Conservation (phyloP, 1,284 basidiomycete genomes). For the Puccinia horiana region DNA sequence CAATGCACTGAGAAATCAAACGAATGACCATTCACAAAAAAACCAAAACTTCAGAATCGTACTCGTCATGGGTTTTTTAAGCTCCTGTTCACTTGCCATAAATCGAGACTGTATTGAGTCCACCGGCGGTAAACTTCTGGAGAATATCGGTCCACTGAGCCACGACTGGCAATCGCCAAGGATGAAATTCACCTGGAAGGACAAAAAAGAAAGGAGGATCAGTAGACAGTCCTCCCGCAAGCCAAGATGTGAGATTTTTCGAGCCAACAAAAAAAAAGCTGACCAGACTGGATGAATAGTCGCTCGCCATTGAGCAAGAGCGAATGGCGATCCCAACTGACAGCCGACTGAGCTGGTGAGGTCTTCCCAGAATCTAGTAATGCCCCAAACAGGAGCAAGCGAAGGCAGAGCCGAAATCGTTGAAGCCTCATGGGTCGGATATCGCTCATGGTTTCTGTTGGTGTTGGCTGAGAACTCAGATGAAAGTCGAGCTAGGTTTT, state of each 20-base stretch:
- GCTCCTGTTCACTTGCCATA: constrained; percentile 13
- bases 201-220: not conserved
- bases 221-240: not conserved
- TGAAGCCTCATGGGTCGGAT: not conserved
- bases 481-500: no score
- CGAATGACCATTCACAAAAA: not conserved
- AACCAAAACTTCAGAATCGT: not conserved
- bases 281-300: constrained; percentile 61
- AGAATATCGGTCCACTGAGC: constrained; percentile 78
- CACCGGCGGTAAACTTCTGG: constrained; percentile 76
- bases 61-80: not conserved
- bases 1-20: not conserved
- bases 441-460: not conserved
- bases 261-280: not conserved
- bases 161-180: constrained; percentile 76
- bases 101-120: constrained; percentile 64
- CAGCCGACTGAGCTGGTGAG: constrained; percentile 55
- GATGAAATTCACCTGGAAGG: constrained; percentile 68
- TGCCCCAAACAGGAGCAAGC: not conserved
- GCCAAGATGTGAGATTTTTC: not conserved
- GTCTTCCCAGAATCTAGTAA: not conserved
- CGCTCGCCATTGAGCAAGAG: constrained; percentile 65
- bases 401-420: not conserved
- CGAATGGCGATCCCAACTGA: constrained; percentile 67
- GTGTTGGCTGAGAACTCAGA: no score